Evolutionary conservation across 106 monocot genomes (phyloP).

Genomic region (Xerophyta viscosa): DNA sequence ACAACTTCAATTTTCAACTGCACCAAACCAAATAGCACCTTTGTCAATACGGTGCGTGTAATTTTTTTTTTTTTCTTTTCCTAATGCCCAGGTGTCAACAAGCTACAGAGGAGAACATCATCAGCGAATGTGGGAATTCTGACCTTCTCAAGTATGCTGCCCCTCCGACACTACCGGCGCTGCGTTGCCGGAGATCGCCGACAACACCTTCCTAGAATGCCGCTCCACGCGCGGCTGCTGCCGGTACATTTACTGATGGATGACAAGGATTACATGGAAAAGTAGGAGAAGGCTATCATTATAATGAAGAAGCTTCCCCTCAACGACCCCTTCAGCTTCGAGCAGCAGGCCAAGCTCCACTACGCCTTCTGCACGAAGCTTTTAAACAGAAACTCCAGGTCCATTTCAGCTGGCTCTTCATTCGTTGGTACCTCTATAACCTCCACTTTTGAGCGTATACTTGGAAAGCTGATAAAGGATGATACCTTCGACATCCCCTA

Average conservation of each 20-base stretch:
- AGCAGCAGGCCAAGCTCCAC: constrained; percentile 32
- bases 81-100: too few species aligned
- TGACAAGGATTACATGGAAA: constrained; percentile 13
- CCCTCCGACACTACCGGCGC: too few species aligned
- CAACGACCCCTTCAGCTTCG: constrained; percentile 28
- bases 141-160: background rate
- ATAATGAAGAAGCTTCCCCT: constrained; percentile 22
- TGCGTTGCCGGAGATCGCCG: background rate
- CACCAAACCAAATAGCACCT: too few species aligned
- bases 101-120: background rate
- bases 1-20: too few species aligned
- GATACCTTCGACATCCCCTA: constrained; percentile 25
- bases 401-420: constrained; percentile 26
- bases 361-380: constrained; percentile 33
- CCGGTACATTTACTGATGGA: constrained; percentile 9
- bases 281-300: constrained; percentile 17
- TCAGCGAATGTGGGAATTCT: background rate
- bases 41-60: too few species aligned
- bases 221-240: constrained; percentile 11
- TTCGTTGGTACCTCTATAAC: constrained; percentile 29
- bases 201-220: constrained; percentile 1
- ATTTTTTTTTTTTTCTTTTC: too few species aligned
- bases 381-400: constrained; percentile 27
- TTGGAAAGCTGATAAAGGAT: constrained; percentile 25
- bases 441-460: constrained; percentile 29